Evolutionary conservation across 805 yeast species (phyloP).

Genomic region (Maudiozyma turicensis): DNA sequence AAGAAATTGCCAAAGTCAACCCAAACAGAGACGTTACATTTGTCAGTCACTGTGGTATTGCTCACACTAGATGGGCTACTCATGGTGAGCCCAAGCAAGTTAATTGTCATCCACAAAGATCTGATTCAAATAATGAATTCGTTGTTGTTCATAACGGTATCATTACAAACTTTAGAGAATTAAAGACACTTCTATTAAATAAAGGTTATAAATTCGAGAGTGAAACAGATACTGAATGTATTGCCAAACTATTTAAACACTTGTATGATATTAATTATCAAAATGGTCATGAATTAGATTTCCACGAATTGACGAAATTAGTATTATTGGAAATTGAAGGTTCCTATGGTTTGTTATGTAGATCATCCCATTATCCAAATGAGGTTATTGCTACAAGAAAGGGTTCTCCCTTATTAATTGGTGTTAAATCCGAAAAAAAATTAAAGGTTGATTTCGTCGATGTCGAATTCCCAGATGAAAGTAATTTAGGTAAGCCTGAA

Average conservation of each 20-base stretch:
- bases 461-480: constrained; percentile 83
- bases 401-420: constrained; percentile 94
- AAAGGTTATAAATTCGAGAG: constrained; percentile 81
- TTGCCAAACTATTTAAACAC: constrained; percentile 90
- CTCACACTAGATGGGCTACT: constrained; percentile 99
- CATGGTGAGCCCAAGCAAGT: constrained; percentile 83
- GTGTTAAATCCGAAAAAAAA: constrained; percentile 92
- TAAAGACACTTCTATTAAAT: constrained; percentile 66
- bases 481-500: constrained; percentile 29
- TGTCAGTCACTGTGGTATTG: constrained; percentile 87
- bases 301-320: constrained; percentile 85
- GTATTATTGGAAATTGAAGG: constrained; percentile 92
- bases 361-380: constrained; percentile 85
- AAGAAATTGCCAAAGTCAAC: constrained; percentile 43
- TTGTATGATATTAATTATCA: constrained; percentile 66
- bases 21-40: constrained; percentile 57
- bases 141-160: constrained; percentile 96
- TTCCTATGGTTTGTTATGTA: constrained; percentile 91
- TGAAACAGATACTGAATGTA: constrained; percentile 96
- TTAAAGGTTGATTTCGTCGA: constrained; percentile 97
- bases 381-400: constrained; percentile 95
- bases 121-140: constrained; percentile 76
- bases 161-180: constrained; percentile 88
- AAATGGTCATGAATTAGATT: constrained; percentile 74
- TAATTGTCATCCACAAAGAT: constrained; percentile 95